Percentiles rank a stretch among this genome's conserved stretches.
Conservation (phyloP, 176 grass and related monocot genomes). For the Avena sativa region DNA sequence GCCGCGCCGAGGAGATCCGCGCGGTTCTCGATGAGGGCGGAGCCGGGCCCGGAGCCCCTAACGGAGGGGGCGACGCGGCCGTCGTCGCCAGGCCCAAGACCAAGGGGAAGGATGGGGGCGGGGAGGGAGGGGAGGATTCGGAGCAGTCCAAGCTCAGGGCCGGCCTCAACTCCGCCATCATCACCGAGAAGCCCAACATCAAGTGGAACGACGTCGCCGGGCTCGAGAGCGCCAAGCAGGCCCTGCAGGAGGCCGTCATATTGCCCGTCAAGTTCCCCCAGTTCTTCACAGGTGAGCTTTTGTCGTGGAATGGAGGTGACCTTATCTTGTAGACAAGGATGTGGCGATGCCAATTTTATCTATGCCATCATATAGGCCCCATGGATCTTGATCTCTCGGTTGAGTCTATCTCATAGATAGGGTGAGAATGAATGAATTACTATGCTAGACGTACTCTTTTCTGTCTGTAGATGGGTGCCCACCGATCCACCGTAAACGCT, state of each 20-base stretch:
- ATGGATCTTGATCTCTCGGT: slow-evolving; percentile 22
- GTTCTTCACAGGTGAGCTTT: slow-evolving; percentile 85
- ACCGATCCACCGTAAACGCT: neutral
- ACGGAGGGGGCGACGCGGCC: slow-evolving; percentile 71
- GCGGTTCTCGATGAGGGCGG: slow-evolving; percentile 93
- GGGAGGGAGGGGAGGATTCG: slow-evolving; percentile 73
- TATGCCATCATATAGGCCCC: neutral
- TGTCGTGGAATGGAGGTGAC: neutral
- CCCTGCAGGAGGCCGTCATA: slow-evolving; percentile 96
- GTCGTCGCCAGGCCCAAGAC: slow-evolving; percentile 88
- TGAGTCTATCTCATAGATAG: neutral
- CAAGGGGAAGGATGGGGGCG: slow-evolving; percentile 89
- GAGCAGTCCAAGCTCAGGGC: slow-evolving; percentile 91
- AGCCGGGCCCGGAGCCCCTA: slow-evolving; percentile 45
- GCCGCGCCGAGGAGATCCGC: slow-evolving; percentile 98
- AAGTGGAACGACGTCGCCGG: slow-evolving; percentile 99
- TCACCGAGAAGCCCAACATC: slow-evolving; percentile 93
- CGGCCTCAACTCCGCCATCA: slow-evolving; percentile 88
- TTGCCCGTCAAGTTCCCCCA: slow-evolving; percentile 99
- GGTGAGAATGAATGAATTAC: neutral
- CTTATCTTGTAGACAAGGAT: neutral
- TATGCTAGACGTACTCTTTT: neutral
- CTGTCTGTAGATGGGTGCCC: neutral
- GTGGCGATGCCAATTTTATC: neutral
- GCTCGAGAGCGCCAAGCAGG: slow-evolving; percentile 93